These are phyloP conservation scores for Pseudogymnoascus pannorum DNA, from an alignment of 2,329 filamentous ascomycete species.

Conservation along the genomic window DNA sequence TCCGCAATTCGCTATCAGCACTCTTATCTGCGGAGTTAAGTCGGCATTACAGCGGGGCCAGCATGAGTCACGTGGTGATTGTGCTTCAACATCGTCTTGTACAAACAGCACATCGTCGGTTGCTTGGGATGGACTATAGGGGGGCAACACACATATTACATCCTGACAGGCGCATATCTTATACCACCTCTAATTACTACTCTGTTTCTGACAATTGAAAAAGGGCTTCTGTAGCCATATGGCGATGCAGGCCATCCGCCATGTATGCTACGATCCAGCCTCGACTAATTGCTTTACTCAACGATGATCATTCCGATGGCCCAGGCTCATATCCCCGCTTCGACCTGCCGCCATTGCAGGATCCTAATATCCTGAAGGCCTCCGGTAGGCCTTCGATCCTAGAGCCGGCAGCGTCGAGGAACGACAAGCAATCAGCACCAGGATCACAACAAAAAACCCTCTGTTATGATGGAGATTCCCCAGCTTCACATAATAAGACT, in stretches of 20 bases:
- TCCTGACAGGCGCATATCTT: background rate
- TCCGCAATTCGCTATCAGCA: background rate
- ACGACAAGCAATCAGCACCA: background rate
- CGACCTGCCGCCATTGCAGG: conserved; percentile 49
- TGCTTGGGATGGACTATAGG: background rate
- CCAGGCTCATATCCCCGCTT: conserved; percentile 36
- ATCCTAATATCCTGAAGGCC: conserved; percentile 37
- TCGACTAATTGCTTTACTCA: conserved; percentile 57
- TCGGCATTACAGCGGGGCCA: background rate
- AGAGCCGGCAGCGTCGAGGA: conserved; percentile 37
- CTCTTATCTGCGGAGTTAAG: conserved; percentile 4
- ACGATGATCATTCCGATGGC: conserved; percentile 35
- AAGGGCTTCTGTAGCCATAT: background rate
- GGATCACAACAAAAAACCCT: background rate
- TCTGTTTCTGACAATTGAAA: background rate
- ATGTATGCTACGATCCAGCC: conserved; percentile 52
- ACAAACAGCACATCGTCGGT: background rate
- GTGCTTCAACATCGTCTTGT: background rate
- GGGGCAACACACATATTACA: background rate
- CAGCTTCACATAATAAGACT: conserved; percentile 1
- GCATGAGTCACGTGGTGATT: background rate
- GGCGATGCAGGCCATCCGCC: conserved; percentile 10
- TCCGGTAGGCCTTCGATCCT: conserved; percentile 41
- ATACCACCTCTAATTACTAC: background rate
- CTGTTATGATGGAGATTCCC: conserved; percentile 2